Percentiles rank a stretch among this genome's conserved stretches.
phyloP scores from a whole-genome alignment of 164 flowering plant species.

The Berberis thunbergii region DNA sequence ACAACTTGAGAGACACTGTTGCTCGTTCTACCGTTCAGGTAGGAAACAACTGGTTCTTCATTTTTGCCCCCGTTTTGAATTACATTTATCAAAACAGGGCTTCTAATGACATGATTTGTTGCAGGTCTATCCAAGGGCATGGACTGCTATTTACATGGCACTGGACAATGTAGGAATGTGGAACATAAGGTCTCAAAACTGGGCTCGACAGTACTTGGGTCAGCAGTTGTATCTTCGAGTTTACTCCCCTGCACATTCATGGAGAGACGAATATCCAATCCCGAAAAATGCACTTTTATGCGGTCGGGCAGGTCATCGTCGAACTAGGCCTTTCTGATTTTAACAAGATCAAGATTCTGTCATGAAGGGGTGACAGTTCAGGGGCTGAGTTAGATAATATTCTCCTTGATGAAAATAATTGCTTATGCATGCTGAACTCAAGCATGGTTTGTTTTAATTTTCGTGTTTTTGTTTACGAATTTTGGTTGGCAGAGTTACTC shows the following conservation, averaged over 20 bases:
- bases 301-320: slow-evolving; percentile 62
- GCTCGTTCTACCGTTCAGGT: too few relatives aligned
- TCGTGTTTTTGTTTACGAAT: neutral
- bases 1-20: too few relatives aligned
- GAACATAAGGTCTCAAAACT: slow-evolving; percentile 79
- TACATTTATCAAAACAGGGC: too few relatives aligned
- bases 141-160: slow-evolving; percentile 79
- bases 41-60: too few relatives aligned
- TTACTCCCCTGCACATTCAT: slow-evolving; percentile 56
- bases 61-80: neutral
- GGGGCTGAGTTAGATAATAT: neutral
- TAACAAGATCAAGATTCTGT: slow-evolving; percentile 6
- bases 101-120: neutral
- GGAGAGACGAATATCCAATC: slow-evolving; percentile 80
- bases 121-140: slow-evolving; percentile 80
- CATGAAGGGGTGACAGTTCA: slow-evolving; percentile 14
- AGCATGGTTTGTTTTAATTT: neutral
- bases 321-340: slow-evolving; percentile 24
- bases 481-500: too few relatives aligned
- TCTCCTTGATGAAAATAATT: neutral
- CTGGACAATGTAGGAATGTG: slow-evolving; percentile 93
- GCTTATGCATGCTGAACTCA: slow-evolving; percentile 4
- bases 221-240: slow-evolving; percentile 89
- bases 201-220: slow-evolving; percentile 88
- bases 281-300: slow-evolving; percentile 74